These are phyloP conservation scores for Magnolia changhungtana DNA, from an alignment of 164 flowering plant genomes.

Conservation along the genomic window DNA sequence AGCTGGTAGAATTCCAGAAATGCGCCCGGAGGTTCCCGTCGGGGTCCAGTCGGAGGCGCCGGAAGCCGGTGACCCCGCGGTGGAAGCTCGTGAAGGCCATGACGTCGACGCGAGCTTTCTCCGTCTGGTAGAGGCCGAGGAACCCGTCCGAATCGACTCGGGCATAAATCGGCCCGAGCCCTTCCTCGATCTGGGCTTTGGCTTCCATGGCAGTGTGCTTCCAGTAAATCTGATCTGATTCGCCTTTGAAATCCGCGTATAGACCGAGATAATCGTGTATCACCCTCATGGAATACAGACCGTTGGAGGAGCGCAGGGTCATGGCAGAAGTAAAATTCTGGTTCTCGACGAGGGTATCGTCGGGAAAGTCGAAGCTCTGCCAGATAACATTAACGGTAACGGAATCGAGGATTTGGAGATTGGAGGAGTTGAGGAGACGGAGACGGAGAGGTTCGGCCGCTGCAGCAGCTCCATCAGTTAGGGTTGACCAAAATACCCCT, in stretches of 20 bases:
- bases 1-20: slow-evolving; percentile 61
- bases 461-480: slow-evolving; percentile 29
- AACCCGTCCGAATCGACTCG: slow-evolving; percentile 60
- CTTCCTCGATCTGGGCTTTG: slow-evolving; percentile 48
- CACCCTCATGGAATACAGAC: slow-evolving; percentile 56
- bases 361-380: slow-evolving; percentile 81
- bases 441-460: slow-evolving; percentile 18
- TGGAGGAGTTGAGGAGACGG: slow-evolving; percentile 49
- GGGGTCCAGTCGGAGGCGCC: slow-evolving; percentile 55
- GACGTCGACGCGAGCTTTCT: slow-evolving; percentile 53
- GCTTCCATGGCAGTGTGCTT: slow-evolving; percentile 64
- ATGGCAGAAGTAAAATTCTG: slow-evolving; percentile 67
- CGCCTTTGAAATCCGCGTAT: slow-evolving; percentile 38
- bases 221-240: slow-evolving; percentile 46
- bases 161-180: slow-evolving; percentile 55
- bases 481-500: slow-evolving; percentile 61
- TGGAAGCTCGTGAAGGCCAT: slow-evolving; percentile 64
- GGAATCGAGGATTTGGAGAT: slow-evolving; percentile 40
- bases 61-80: slow-evolving; percentile 40
- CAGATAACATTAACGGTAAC: slow-evolving; percentile 32
- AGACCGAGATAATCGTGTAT: slow-evolving; percentile 54
- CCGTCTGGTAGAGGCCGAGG: slow-evolving; percentile 76
- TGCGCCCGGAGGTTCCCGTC: slow-evolving; percentile 85
- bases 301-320: slow-evolving; percentile 58
- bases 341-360: slow-evolving; percentile 64